Evolutionary conservation across 1,284 basidiomycete genomes (phyloP).

Genomic region (Ganoderma leucocontextum): DNA sequence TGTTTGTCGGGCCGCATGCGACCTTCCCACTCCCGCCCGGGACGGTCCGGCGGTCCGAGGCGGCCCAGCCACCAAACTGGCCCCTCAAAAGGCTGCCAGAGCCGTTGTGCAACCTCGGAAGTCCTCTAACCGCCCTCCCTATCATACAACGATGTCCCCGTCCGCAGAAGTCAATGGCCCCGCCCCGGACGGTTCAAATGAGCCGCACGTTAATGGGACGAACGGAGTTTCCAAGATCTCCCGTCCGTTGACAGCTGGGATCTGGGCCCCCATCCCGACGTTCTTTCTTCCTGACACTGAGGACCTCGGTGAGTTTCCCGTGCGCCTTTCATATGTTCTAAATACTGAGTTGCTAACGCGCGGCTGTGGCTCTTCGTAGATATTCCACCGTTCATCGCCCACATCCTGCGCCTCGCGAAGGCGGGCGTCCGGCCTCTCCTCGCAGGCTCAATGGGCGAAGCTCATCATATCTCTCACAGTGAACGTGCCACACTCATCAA

Average conservation of each 20-base stretch:
- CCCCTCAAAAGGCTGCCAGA: conserved; percentile 14
- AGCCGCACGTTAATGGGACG: conserved; percentile 23
- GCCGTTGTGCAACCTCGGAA: conserved; percentile 7
- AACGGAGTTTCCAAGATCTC: conserved; percentile 29
- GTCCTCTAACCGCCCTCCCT: conserved; percentile 9
- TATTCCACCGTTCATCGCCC: conserved; percentile 74
- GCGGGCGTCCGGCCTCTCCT: conserved; percentile 83
- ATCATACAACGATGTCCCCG: conserved; percentile 18
- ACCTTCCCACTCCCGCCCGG: neutral
- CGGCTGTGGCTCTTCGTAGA: conserved; percentile 53
- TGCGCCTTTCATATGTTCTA: neutral
- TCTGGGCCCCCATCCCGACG: conserved; percentile 87
- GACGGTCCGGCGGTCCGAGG: conserved; percentile 27
- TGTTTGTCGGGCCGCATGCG: conserved; percentile 8
- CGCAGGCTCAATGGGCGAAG: conserved; percentile 85
- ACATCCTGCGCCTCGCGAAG: conserved; percentile 73
- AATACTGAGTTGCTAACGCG: too few relatives aligned
- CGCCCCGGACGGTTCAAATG: conserved; percentile 7
- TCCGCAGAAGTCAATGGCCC: conserved; percentile 14
- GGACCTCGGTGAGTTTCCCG: conserved; percentile 72
- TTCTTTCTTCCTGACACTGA: conserved; percentile 81
- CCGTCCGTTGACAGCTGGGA: conserved; percentile 74
- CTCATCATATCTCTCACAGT: conserved; percentile 76
- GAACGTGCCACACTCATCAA: conserved; percentile 78
- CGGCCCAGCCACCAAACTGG: conserved; percentile 13